A percentile compares a stretch with the other conserved stretches of the same genome.
These are phyloP conservation scores for Xylariales sp. DNA, from an alignment of 2,329 filamentous ascomycete genomes.

Conservation along the genomic window DNA sequence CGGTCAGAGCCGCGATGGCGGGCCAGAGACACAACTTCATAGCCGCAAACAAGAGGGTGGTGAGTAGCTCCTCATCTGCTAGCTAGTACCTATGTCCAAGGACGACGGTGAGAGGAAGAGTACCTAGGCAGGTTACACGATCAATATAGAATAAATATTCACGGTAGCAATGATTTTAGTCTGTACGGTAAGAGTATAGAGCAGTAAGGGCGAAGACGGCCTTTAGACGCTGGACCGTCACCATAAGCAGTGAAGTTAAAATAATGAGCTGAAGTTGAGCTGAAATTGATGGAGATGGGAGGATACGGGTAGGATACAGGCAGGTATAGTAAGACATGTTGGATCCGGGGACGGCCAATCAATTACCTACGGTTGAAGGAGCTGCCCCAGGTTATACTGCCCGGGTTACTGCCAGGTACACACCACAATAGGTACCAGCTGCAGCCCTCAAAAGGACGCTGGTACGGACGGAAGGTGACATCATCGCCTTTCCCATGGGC, in stretches of 20 bases:
- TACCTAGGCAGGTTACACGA: not conserved
- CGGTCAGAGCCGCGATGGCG: slow-evolving; percentile 48
- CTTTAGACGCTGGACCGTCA: not conserved
- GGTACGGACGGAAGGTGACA: no score
- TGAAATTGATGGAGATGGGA: slow-evolving; percentile 18
- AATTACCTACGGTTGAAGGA: no score
- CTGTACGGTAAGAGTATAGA: slow-evolving; percentile 20
- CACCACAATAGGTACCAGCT: no score
- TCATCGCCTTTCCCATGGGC: no score
- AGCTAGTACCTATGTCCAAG: not conserved
- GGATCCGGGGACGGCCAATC: no score
- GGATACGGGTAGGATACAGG: not conserved
- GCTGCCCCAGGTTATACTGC: no score
- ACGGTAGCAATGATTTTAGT: slow-evolving; percentile 4
- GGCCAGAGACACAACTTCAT: slow-evolving; percentile 49
- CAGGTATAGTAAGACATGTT: not conserved
- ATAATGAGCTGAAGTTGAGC: slow-evolving; percentile 24
- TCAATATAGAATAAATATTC: not conserved
- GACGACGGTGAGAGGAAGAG: not conserved
- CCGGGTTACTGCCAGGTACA: no score
- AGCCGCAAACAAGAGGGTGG: slow-evolving; percentile 29
- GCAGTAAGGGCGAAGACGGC: not conserved
- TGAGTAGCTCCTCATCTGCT: slow-evolving; percentile 26
- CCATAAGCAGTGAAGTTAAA: not conserved
- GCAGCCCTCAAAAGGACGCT: no score